phyloP scores from a whole-genome alignment of 2,329 filamentous ascomycete genomes.

The Pyrenophora tritici-repentis region DNA sequence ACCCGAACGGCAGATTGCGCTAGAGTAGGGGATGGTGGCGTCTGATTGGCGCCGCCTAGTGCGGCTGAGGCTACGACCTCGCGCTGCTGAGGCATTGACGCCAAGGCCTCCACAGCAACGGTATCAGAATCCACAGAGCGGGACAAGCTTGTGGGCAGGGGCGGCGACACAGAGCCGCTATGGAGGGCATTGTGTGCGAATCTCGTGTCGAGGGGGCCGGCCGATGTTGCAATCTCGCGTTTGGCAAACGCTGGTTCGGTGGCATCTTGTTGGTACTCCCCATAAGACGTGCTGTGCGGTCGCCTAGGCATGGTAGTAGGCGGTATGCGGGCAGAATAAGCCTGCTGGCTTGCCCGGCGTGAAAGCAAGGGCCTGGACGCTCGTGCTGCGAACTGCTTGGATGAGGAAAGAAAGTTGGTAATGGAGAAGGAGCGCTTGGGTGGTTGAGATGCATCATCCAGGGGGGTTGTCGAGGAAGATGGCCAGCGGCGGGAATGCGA shows the following conservation, averaged over 20 bases:
- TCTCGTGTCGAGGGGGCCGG: slow-evolving; percentile 22
- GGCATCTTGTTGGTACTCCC: slow-evolving; percentile 48
- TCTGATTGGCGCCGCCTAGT: slow-evolving; percentile 36
- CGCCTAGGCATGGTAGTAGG: slow-evolving; percentile 47
- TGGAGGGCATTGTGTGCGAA: slow-evolving; percentile 16
- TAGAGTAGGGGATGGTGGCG: slow-evolving; percentile 42
- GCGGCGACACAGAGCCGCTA: slow-evolving; percentile 26
- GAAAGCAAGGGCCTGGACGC: slow-evolving; percentile 32
- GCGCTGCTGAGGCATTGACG: slow-evolving; percentile 41
- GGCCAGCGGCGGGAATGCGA: slow-evolving; percentile 17
- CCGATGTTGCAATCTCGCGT: slow-evolving; percentile 38
- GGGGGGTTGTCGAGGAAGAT: slow-evolving; percentile 18
- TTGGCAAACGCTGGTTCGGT: slow-evolving; percentile 36
- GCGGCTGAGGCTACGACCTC: slow-evolving; percentile 37
- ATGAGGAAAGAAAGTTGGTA: slow-evolving; percentile 50
- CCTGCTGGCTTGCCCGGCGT: slow-evolving; percentile 40
- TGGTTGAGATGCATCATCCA: slow-evolving; percentile 40
- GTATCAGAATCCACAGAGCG: slow-evolving; percentile 21
- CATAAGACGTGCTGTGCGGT: slow-evolving; percentile 42
- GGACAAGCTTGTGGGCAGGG: slow-evolving; percentile 29
- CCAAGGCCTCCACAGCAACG: slow-evolving; percentile 30
- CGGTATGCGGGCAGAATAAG: slow-evolving; percentile 40
- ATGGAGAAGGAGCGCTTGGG: slow-evolving; percentile 58
- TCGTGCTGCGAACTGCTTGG: slow-evolving; percentile 43
- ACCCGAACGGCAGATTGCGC: slow-evolving; percentile 47